phyloP scores from a whole-genome alignment of 768 basidiomycete species.

The Pleurotus tuoliensis region DNA sequence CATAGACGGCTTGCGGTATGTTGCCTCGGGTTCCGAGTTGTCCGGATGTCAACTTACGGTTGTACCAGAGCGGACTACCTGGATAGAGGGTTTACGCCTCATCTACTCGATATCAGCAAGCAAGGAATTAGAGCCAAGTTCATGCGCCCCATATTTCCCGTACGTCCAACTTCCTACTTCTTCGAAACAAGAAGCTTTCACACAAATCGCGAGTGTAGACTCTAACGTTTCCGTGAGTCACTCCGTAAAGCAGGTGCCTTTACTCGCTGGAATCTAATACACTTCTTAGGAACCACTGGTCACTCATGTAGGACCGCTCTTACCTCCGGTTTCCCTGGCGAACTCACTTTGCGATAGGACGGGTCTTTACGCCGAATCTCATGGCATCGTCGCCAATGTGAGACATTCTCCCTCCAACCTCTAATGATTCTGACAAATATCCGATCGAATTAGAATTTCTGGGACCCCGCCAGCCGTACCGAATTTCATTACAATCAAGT shows the following conservation, averaged over 20 bases:
- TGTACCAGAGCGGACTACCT: slow-evolving; percentile 74
- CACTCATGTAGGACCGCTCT: slow-evolving; percentile 56
- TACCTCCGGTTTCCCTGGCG: neutral
- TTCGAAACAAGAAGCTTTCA: slow-evolving; percentile 3
- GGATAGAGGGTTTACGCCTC: slow-evolving; percentile 80
- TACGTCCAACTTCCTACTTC: slow-evolving; percentile 28
- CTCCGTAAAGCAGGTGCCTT: neutral
- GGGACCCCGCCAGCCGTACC: slow-evolving; percentile 60
- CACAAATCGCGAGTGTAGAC: slow-evolving; percentile 41
- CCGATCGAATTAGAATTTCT: slow-evolving; percentile 62
- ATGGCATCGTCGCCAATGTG: slow-evolving; percentile 90
- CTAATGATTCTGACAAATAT: neutral
- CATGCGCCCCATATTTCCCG: slow-evolving; percentile 86
- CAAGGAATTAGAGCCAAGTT: slow-evolving; percentile 85
- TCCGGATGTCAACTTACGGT: slow-evolving; percentile 11
- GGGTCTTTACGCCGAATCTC: slow-evolving; percentile 83
- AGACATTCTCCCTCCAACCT: slow-evolving; percentile 12
- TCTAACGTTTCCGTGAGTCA: slow-evolving; percentile 82
- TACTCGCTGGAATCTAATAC: slow-evolving; percentile 4
- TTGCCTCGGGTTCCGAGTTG: neutral
- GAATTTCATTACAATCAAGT: slow-evolving; percentile 73
- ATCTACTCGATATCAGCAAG: slow-evolving; percentile 75
- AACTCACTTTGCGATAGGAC: slow-evolving; percentile 50
- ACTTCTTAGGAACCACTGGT: slow-evolving; percentile 77
- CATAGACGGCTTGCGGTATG: slow-evolving; percentile 78